These are phyloP conservation scores for Neoboletus magnificus DNA, from an alignment of 768 basidiomycete genomes.

Conservation along the genomic window DNA sequence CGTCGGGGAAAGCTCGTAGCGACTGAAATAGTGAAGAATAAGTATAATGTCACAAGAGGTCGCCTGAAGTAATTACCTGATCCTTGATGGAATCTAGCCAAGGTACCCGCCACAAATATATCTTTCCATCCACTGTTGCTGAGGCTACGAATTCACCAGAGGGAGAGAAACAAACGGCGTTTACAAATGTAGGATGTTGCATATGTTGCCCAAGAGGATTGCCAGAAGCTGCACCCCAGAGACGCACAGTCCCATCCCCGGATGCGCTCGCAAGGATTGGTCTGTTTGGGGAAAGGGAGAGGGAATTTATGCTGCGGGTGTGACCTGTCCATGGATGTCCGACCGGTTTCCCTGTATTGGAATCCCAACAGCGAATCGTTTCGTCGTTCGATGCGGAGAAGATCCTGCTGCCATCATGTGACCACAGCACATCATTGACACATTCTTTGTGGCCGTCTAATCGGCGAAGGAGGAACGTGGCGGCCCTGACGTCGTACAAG, in stretches of 20 bases:
- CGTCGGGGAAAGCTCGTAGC: background rate
- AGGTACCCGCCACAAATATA: background rate
- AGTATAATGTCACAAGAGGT: background rate
- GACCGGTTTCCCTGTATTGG: background rate
- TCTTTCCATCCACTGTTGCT: too few species aligned
- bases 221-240: constrained; percentile 1
- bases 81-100: background rate
- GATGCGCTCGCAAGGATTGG: constrained; percentile 5
- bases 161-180: constrained; percentile 1
- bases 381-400: background rate
- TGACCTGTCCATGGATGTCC: constrained; percentile 17
- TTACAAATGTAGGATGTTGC: background rate
- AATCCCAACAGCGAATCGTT: constrained; percentile 9
- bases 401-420: background rate
- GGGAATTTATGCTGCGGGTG: background rate
- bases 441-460: too few species aligned
- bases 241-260: background rate
- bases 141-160: background rate
- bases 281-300: constrained; percentile 1
- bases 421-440: background rate
- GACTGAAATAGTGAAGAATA: background rate
- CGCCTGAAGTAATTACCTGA: background rate
- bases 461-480: too few species aligned
- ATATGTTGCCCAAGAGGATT: background rate
- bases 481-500: background rate